phyloP scores from a whole-genome alignment of 768 basidiomycete genomes.

The Lentinula detonsa region DNA sequence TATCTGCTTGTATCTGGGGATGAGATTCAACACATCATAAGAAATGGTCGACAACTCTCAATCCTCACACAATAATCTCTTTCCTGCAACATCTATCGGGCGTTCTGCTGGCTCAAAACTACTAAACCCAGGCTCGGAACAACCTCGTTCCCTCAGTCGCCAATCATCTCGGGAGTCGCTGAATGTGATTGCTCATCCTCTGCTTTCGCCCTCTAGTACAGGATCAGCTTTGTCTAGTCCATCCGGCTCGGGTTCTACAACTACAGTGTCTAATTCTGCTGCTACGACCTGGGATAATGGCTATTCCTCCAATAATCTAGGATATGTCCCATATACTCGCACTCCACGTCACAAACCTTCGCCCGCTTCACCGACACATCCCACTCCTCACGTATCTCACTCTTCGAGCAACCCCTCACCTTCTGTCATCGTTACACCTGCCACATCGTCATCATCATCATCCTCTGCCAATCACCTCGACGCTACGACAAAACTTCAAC shows the following conservation, averaged over 20 bases:
- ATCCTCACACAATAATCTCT: neutral
- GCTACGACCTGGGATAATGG: constrained; percentile 22
- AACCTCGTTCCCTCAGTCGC: neutral
- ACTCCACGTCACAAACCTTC: constrained; percentile 40
- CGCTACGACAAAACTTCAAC: constrained; percentile 63
- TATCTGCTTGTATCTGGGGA: too few relatives aligned
- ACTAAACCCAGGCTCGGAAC: neutral
- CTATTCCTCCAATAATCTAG: constrained; percentile 19
- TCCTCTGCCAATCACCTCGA: constrained; percentile 43
- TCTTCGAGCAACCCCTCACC: constrained; percentile 12
- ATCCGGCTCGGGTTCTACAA: constrained; percentile 16
- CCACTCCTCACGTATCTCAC: constrained; percentile 14
- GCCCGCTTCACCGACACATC: constrained; percentile 13
- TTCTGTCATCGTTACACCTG: constrained; percentile 34
- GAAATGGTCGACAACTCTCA: neutral
- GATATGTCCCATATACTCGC: constrained; percentile 77
- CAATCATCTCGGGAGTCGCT: constrained; percentile 43
- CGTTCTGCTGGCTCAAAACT: constrained; percentile 1
- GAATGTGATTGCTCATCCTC: constrained; percentile 51
- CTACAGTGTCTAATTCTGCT: constrained; percentile 21
- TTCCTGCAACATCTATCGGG: constrained; percentile 4
- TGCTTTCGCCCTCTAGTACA: constrained; percentile 40
- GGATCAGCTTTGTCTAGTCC: neutral
- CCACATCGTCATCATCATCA: constrained; percentile 41
- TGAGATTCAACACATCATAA: neutral